A percentile compares a stretch with the other conserved stretches of the same genome.
phyloP scores from a whole-genome alignment of 1,284 basidiomycete genomes.

The Rhodofomes roseus region DNA sequence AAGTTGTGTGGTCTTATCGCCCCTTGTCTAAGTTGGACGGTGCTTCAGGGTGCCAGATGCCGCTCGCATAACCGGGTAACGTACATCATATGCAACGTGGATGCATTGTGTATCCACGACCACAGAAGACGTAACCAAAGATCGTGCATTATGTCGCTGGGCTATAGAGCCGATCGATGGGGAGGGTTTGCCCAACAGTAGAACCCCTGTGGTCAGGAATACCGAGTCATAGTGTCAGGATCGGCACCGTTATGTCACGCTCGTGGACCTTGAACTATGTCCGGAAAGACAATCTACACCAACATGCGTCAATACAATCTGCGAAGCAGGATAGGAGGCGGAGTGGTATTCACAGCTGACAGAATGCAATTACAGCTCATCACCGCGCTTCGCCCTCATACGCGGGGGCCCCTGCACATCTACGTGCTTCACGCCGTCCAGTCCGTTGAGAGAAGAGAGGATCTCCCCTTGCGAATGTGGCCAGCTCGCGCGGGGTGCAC shows the following conservation, averaged over 20 bases:
- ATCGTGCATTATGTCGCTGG: too few species aligned
- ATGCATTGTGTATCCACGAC: too few species aligned
- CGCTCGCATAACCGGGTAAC: too few species aligned
- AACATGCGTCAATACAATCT: neutral
- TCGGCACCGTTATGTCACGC: too few species aligned
- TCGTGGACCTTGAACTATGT: neutral
- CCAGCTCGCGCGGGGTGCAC: slow-evolving; percentile 24
- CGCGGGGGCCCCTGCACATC: slow-evolving; percentile 25
- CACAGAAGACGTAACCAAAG: neutral
- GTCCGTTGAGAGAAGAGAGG: slow-evolving; percentile 15
- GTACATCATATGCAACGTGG: too few species aligned
- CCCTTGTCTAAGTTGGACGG: too few species aligned
- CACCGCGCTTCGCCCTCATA: slow-evolving; percentile 21
- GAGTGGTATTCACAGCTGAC: neutral
- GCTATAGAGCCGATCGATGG: neutral
- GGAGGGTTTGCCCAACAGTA: neutral
- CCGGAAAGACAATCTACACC: neutral
- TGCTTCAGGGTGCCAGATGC: too few species aligned
- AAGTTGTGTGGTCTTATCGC: too few species aligned
- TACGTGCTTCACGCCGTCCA: slow-evolving; percentile 24
- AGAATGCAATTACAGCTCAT: slow-evolving; percentile 6
- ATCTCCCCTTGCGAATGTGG: slow-evolving; percentile 18
- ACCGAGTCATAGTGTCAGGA: neutral
- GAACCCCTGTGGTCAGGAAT: neutral
- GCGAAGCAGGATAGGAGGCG: neutral